Percentiles rank a stretch among this genome's conserved stretches.
Evolutionary conservation across 192 early-diverging fungal species (phyloP).

Genomic region (Backusella macrospora): DNA sequence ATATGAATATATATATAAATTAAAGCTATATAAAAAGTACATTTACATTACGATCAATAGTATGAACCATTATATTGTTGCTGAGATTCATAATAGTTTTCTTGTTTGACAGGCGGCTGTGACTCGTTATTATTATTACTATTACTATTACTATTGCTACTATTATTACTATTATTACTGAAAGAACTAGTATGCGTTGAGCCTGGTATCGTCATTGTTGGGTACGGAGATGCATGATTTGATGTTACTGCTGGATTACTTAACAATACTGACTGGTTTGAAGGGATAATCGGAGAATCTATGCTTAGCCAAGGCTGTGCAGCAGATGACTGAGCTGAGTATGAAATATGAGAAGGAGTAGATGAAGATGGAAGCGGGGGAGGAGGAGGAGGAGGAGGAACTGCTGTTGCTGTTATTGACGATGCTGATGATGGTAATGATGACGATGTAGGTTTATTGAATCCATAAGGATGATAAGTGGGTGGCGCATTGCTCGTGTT

Average conservation of each 20-base stretch:
- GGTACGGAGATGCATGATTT: not conserved
- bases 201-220: not conserved
- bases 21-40: no score
- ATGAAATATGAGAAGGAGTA: not conserved
- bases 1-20: not conserved
- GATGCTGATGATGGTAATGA: not conserved
- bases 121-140: no score
- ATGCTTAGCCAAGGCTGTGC: not conserved
- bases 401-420: no score
- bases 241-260: not conserved
- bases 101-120: not conserved
- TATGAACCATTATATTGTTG: not conserved
- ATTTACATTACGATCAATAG: not conserved
- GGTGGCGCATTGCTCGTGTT: not conserved
- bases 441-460: not conserved
- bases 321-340: not conserved
- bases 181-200: not conserved
- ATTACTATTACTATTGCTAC: no score
- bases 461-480: not conserved
- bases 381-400: no score
- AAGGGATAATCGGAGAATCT: not conserved
- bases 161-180: not conserved
- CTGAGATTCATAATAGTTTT: constrained; percentile 9
- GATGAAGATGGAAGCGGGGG: not conserved
- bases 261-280: not conserved